Conservation (phyloP, 164 flowering plant species). For the Santalum album region DNA sequence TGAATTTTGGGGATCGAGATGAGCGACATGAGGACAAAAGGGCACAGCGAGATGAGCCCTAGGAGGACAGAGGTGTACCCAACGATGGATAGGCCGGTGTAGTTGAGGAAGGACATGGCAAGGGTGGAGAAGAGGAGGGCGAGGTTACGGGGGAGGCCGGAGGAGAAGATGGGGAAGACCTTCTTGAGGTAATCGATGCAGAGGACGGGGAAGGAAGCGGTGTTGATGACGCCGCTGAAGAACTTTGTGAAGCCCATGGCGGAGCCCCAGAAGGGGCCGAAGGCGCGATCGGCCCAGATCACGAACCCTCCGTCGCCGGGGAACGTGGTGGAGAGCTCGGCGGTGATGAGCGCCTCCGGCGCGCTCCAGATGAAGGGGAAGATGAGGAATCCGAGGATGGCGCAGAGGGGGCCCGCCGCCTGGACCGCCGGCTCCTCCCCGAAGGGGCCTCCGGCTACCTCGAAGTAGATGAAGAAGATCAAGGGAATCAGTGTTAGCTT, state of each 20-base stretch:
- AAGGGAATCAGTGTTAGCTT: constrained; percentile 62
- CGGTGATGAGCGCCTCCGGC: constrained; percentile 83
- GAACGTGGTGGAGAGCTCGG: constrained; percentile 75
- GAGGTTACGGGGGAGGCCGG: constrained; percentile 42
- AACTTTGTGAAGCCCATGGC: constrained; percentile 73
- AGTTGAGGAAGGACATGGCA: constrained; percentile 51
- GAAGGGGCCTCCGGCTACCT: constrained; percentile 88
- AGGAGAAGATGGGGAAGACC: constrained; percentile 34
- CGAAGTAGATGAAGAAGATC: constrained; percentile 80
- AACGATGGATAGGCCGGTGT: constrained; percentile 61
- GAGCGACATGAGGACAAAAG: constrained; percentile 53
- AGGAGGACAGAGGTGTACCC: constrained; percentile 58
- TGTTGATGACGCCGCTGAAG: constrained; percentile 68
- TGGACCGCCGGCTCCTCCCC: constrained; percentile 75
- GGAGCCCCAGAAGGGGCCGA: constrained; percentile 83
- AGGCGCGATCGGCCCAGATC: constrained; percentile 67
- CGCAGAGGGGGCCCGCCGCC: constrained; percentile 78
- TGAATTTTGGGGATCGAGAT: constrained; percentile 54
- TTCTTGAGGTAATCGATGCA: constrained; percentile 51
- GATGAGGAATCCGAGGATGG: constrained; percentile 72
- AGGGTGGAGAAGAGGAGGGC: constrained; percentile 38
- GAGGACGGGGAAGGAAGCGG: constrained; percentile 73
- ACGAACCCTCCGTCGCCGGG: constrained; percentile 89
- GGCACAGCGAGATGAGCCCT: constrained; percentile 51
- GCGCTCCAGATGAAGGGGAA: constrained; percentile 90